Base-by-base conservation (phyloP, 2,329 filamentous ascomycete species). In the Diplodia seriata region DNA sequence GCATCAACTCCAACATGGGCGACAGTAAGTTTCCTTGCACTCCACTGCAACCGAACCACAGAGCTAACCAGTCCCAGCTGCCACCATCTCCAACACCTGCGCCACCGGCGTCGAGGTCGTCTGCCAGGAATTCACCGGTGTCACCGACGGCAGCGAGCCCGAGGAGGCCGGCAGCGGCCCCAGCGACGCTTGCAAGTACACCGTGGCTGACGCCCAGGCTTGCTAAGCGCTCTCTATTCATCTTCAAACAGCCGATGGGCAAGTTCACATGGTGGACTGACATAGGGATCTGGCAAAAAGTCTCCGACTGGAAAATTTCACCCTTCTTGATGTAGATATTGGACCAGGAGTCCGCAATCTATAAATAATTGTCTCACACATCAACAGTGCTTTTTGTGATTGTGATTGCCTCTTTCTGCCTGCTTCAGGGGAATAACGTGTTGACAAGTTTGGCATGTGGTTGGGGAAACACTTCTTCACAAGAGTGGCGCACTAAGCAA, bases 11-110 rank as follows among this genome's bases (percentile, higher is more conserved):
- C 66, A 62, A 67, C 66, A 36, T 53, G 20, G 56, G 66, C 31
- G 55, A 67, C 66, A 62, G 50, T 65, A 43, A 43, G 62, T 43
- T 5, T 20, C 11, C 8, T 20, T 23, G 14, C n/a, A n/a, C 47
- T 4, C 26, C 3, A 12, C 61, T 3, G n/a, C 11, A 11, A 0
- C 8, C 2, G 18, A 31, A 31, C 15, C 15, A 11, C 11, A 40
- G 11, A 18, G 75, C 75, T 57, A 84, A 84, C 78, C 83, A 80
- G 57, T 81, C 81, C 26, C 81, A 83, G 80, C 79, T 1, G 81
- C 81, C 64, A 79, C 73, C 8, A 78, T 83, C 69, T 79, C 76
- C 67, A 81, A 82, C 70, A 79, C 79, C 18, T 79, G 77, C 56
- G 73, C 73, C 56, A 69, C 73, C 29, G 70, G 71, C 50, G 73